These are phyloP conservation scores for Hypomontagnella monticulosa DNA, from an alignment of 495 filamentous ascomycete genomes.

Conservation along the genomic window DNA sequence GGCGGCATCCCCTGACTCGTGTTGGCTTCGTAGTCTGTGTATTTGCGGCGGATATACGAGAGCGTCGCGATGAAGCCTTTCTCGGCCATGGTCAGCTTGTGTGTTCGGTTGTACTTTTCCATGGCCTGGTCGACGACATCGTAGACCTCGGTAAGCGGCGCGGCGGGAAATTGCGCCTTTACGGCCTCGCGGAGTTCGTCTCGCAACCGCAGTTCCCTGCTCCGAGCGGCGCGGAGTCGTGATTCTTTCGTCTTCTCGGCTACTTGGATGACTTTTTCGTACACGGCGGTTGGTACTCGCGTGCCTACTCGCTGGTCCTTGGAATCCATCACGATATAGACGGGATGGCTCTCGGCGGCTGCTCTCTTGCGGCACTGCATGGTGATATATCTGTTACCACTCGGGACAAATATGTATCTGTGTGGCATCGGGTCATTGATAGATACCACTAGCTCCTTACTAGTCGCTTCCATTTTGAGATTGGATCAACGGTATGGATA, in stretches of 20 bases:
- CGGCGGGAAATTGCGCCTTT: constrained; percentile 45
- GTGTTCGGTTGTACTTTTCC: constrained; percentile 45
- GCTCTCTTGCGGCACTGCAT: constrained; percentile 50
- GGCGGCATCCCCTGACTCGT: constrained; percentile 25
- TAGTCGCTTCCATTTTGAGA: constrained; percentile 5
- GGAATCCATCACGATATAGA: constrained; percentile 49
- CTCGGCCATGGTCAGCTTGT: constrained; percentile 36
- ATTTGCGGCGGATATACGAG: constrained; percentile 51
- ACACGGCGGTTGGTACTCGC: constrained; percentile 48
- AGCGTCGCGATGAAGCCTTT: constrained; percentile 49
- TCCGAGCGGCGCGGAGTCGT: constrained; percentile 40
- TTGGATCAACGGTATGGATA: too few species aligned
- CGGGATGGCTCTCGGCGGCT: constrained; percentile 33
- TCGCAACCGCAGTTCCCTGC: constrained; percentile 44
- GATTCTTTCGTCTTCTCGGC: constrained; percentile 39
- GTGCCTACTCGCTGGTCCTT: constrained; percentile 45
- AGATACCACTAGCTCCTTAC: constrained; percentile 33
- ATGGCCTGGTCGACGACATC: constrained; percentile 43
- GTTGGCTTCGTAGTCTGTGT: constrained; percentile 51
- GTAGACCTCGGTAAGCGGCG: constrained; percentile 34
- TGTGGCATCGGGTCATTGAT: constrained; percentile 36
- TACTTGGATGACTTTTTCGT: constrained; percentile 36
- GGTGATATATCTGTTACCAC: constrained; percentile 53
- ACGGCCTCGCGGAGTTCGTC: constrained; percentile 42
- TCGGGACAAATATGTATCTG: constrained; percentile 51